phyloP scores from a whole-genome alignment of 495 filamentous ascomycete species.

The Penicilliopsis zonata region DNA sequence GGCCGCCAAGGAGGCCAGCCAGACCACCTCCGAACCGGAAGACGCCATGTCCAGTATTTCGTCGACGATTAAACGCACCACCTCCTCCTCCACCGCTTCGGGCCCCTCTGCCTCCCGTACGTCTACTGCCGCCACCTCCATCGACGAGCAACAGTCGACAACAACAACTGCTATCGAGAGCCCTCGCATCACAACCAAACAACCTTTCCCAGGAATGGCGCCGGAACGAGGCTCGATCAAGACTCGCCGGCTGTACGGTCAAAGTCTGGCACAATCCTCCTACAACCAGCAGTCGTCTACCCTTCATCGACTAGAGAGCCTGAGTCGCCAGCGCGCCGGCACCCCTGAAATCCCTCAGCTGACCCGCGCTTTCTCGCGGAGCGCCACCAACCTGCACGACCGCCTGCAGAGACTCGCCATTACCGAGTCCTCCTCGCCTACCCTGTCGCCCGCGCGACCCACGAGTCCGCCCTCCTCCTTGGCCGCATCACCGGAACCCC shows the following conservation, averaged over 20 bases:
- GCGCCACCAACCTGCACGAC: constrained; percentile 44
- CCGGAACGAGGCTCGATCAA: constrained; percentile 46
- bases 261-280: constrained; percentile 64
- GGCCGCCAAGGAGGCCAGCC: constrained; percentile 14
- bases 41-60: constrained; percentile 53
- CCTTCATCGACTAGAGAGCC: constrained; percentile 63
- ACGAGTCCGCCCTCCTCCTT: constrained; percentile 39
- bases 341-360: constrained; percentile 26
- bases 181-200: constrained; percentile 21
- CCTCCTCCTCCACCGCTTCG: constrained; percentile 78
- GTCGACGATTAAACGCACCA: constrained; percentile 69
- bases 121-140: constrained; percentile 86
- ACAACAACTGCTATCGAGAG: constrained; percentile 29
- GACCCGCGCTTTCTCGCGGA: constrained; percentile 36
- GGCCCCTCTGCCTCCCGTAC: constrained; percentile 50
- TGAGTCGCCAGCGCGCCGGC: constrained; percentile 41
- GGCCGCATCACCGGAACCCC: constrained; percentile 9
- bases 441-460: constrained; percentile 28
- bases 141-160: constrained; percentile 59
- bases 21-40: constrained; percentile 25
- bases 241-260: constrained; percentile 72
- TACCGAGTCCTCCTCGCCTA: constrained; percentile 19
- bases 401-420: constrained; percentile 39
- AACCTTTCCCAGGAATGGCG: constrained; percentile 8
- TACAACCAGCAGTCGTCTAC: constrained; percentile 72